Base-by-base conservation (phyloP, 352 stramenopile species). In the Pythium sp. region DNA sequence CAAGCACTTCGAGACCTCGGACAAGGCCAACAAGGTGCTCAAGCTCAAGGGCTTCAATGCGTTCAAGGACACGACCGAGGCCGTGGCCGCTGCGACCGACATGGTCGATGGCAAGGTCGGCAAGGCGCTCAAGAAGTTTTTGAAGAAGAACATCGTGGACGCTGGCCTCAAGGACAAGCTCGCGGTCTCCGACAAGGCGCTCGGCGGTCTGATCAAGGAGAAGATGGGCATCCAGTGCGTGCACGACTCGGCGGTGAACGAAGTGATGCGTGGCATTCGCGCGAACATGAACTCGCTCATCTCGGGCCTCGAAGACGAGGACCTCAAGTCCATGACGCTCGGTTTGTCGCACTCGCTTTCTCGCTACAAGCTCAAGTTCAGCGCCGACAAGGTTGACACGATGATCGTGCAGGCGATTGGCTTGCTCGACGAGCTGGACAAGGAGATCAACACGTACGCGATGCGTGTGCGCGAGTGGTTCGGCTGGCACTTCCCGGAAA, bases 361-460 rank as follows among this genome's bases (percentile, higher is more conserved):
- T 57, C 90, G 98, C 60, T 99, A 99, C 86, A 99, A 99, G 89
- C 92, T 99, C 74, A 99, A 99, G 89, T 99, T 99, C 71, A 98
- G 89, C 68, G 95, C 98, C 12, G 98, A 99, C 79, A 99, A 99
- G 87, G 90, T 99, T 12, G 98, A 99, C 88, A 99, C 97, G 38
- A 99, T 99, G 98, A 99, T 99, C 61, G 96, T 99, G 64, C 98
- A 99, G 88, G 97, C 98, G 15, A 99, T 99, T 61, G 97, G 97
- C 14, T 83, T 99, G 56, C 83, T 99, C 15, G 98, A 99, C 84
- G 97, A 99, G 78, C 87, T 99, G 18, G 98, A 99, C 90, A 99
- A 99, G 90, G 98, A 99, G 84, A 99, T 99, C 82, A 99, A 99
- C 87, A 99, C 97, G 67, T 99, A 99, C 87, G 98, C 98, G 55